Base-by-base conservation (phyloP, 495 filamentous ascomycete genomes). In the Tuber aestivum region DNA sequence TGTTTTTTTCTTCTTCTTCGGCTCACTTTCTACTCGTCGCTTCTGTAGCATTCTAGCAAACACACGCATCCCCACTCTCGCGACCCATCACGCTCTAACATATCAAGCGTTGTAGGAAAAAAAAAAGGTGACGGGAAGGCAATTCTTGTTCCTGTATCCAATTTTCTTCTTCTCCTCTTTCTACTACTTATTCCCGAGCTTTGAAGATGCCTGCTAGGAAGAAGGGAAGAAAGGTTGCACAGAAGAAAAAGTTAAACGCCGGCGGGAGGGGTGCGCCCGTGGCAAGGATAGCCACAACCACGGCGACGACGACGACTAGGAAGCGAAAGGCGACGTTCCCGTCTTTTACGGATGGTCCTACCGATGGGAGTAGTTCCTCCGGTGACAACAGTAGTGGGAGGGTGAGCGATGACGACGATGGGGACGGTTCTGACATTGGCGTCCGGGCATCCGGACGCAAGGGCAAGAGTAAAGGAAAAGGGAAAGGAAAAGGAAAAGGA, bases 401-500 rank as follows among this genome's bases (percentile, higher is more conserved):
- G 0, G n/a, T 14, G 23, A 32, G 56, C 8, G 27, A n/a, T 23
- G 56, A 65, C 48, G n/a, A n/a, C n/a, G n/a, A n/a, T n/a, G n/a
- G n/a, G n/a, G 56, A 65, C n/a, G 56, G 10, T 56, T 56, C 50
- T 56, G 50, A 56, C 50, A 12, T 27, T n/a, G 50, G n/a, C 32
- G 56, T 56, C 21, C 6, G 48, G 8, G 21, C 0, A 21, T 56
- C 56, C 10, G 8, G 56, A 14, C n/a, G 8, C n/a, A 32, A 32
- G 27, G n/a, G 0, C 23, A 61, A 45, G 44, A 14, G 18, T 1
- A 45, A 41, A 41, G 41, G 41, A 12, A 41, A 41, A 41, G 41
- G 42, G 18, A 44, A 65, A 18, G 56, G 56, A 32, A 45, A 45
- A 27, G 72, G 48, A 21, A 74, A 74, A 71, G 42, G 41, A 38